A percentile compares a stretch with the other conserved stretches of the same genome.
phyloP scores from a whole-genome alignment of 1,139 yeast species.

The Sugiyamaella japonica region DNA sequence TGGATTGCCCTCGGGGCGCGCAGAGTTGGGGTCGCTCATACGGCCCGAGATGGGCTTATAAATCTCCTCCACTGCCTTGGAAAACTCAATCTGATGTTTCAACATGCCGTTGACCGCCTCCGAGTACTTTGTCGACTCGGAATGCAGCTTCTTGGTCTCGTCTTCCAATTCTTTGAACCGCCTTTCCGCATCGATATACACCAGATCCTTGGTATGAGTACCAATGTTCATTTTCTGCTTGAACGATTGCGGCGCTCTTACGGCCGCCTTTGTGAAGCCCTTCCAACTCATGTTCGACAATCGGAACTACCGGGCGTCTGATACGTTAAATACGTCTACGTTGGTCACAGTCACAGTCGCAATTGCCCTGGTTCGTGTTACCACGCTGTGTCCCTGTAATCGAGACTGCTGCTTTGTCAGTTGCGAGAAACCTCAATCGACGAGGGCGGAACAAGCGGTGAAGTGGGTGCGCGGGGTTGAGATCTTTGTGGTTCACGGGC shows the following conservation, averaged over 20 bases:
- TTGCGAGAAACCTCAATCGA: no score
- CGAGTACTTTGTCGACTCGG: constrained; percentile 86
- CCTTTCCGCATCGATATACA: constrained; percentile 91
- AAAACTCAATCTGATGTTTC: constrained; percentile 87
- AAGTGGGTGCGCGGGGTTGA: no score
- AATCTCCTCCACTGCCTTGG: constrained; percentile 91
- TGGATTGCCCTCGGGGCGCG: constrained; percentile 90
- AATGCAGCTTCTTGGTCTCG: constrained; percentile 86
- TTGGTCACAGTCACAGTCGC: no score
- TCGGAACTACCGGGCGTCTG: no score
- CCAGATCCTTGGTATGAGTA: constrained; percentile 78
- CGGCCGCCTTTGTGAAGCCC: constrained; percentile 84
- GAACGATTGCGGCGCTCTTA: constrained; percentile 61
- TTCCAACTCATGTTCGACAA: constrained; percentile 72
- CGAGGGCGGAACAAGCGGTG: no score
- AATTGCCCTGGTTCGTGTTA: no score
- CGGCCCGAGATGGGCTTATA: constrained; percentile 95
- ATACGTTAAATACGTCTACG: no score
- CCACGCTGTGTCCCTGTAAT: no score
- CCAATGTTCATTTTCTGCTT: constrained; percentile 53
- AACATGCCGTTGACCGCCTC: constrained; percentile 92
- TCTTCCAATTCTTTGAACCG: constrained; percentile 88
- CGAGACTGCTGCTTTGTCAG: no score
- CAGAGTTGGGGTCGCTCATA: constrained; percentile 81
- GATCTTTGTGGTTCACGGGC: no score